These are phyloP conservation scores for Eremothecium cymbalariae DNA, from an alignment of 1,139 yeast genomes.

Conservation along the genomic window DNA sequence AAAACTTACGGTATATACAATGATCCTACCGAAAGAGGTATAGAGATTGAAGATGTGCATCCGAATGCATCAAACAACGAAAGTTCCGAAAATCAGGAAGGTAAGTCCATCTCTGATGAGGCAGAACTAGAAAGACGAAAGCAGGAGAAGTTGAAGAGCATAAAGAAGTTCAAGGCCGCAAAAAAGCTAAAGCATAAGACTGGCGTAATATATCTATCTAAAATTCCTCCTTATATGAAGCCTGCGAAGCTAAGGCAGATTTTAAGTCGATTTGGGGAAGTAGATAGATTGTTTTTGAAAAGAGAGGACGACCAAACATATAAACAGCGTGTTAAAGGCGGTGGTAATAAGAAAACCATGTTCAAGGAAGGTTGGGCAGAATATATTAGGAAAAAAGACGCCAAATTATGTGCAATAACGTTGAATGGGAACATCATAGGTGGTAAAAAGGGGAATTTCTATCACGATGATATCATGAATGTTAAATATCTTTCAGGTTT, in stretches of 20 bases:
- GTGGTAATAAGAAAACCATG: slow-evolving; percentile 88
- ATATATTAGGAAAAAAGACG: slow-evolving; percentile 72
- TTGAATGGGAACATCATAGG: slow-evolving; percentile 85
- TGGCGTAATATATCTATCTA: slow-evolving; percentile 85
- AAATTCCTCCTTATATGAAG: slow-evolving; percentile 95
- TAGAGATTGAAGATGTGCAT: slow-evolving; percentile 11
- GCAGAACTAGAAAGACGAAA: slow-evolving; percentile 10
- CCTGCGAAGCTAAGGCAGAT: slow-evolving; percentile 84
- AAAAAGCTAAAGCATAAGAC: slow-evolving; percentile 55
- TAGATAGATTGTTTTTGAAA: slow-evolving; percentile 76
- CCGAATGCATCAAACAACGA: no score
- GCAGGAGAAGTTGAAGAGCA: slow-evolving; percentile 21
- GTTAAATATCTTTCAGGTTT: slow-evolving; percentile 83
- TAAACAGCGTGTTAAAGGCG: slow-evolving; percentile 65
- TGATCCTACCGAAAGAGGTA: slow-evolving; percentile 10
- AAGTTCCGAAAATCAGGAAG: slow-evolving; percentile 14
- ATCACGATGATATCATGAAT: slow-evolving; percentile 89
- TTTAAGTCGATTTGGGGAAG: slow-evolving; percentile 70
- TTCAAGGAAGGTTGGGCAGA: slow-evolving; percentile 98
- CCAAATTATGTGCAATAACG: slow-evolving; percentile 79
- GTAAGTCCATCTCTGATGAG: slow-evolving; percentile 13
- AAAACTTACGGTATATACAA: slow-evolving; percentile 5
- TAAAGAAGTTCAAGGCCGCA: slow-evolving; percentile 42
- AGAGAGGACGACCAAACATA: slow-evolving; percentile 71
- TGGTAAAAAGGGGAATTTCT: slow-evolving; percentile 86